phyloP scores from a whole-genome alignment of 805 yeast species.

The Hanseniaspora valbyensis region DNA sequence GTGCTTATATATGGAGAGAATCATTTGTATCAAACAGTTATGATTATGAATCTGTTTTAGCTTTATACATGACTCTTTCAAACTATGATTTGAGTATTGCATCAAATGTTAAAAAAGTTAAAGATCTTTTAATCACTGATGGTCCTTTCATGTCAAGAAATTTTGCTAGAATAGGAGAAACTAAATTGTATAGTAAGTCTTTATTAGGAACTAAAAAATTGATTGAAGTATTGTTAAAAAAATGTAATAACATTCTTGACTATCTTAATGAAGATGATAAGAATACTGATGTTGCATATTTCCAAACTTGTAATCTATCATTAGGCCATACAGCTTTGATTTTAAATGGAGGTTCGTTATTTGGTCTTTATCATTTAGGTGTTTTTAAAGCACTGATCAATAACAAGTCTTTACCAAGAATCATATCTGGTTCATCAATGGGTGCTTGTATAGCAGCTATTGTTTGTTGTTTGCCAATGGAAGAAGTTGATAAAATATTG shows the following conservation, averaged over 20 bases:
- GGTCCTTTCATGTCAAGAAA: constrained; percentile 65
- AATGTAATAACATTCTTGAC: constrained; percentile 61
- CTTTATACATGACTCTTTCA: constrained; percentile 51
- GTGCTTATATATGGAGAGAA: constrained; percentile 61
- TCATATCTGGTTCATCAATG: constrained; percentile 83
- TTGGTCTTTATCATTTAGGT: constrained; percentile 89
- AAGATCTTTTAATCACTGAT: constrained; percentile 58
- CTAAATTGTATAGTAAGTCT: constrained; percentile 65
- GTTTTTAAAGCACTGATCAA: constrained; percentile 74
- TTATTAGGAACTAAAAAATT: constrained; percentile 79
- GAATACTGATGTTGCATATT: constrained; percentile 55
- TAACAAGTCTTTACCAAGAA: constrained; percentile 66
- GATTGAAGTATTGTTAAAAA: constrained; percentile 57
- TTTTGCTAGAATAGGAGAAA: constrained; percentile 81
- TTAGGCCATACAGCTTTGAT: constrained; percentile 85
- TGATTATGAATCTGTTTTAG: constrained; percentile 73
- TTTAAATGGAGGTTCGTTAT: constrained; percentile 88
- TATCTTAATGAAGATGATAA: constrained; percentile 37
- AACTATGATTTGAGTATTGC: constrained; percentile 35
- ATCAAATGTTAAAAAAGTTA: constrained; percentile 46
- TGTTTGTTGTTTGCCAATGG: constrained; percentile 61
- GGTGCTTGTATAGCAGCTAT: constrained; percentile 89
- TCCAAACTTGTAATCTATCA: constrained; percentile 76
- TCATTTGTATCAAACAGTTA: constrained; percentile 71
- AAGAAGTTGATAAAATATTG: constrained; percentile 43